These are phyloP conservation scores for Phytophthora aleatoria DNA, from an alignment of 352 stramenopile genomes.

Conservation along the genomic window DNA sequence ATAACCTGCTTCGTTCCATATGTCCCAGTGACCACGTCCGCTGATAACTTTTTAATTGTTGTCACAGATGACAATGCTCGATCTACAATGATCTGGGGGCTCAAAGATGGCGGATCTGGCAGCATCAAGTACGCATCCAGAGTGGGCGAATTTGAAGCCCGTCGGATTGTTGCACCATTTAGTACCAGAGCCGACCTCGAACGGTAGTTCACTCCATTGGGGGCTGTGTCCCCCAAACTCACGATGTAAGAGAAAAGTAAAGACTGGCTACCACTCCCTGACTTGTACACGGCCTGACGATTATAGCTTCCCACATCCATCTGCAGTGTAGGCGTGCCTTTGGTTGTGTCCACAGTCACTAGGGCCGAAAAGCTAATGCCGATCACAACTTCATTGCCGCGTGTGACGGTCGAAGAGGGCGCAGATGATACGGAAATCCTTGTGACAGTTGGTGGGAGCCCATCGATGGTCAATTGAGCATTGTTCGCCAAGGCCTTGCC, in stretches of 20 bases:
- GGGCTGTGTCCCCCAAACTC: slow-evolving; percentile 57
- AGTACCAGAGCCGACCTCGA: slow-evolving; percentile 51
- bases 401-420: slow-evolving; percentile 45
- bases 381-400: slow-evolving; percentile 52
- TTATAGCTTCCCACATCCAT: slow-evolving; percentile 67
- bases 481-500: slow-evolving; percentile 54
- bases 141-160: slow-evolving; percentile 48
- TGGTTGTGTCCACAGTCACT: slow-evolving; percentile 59
- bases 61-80: slow-evolving; percentile 46
- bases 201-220: slow-evolving; percentile 57
- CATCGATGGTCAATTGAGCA: slow-evolving; percentile 60
- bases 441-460: slow-evolving; percentile 48
- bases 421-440: slow-evolving; percentile 44
- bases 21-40: slow-evolving; percentile 50
- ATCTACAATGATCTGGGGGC: slow-evolving; percentile 56
- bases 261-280: slow-evolving; percentile 50
- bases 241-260: slow-evolving; percentile 75
- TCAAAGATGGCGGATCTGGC: slow-evolving; percentile 48
- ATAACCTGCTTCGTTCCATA: slow-evolving; percentile 83
- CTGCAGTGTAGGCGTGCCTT: slow-evolving; percentile 58
- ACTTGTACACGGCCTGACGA: slow-evolving; percentile 64
- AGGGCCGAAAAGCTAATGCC: slow-evolving; percentile 67
- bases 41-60: slow-evolving; percentile 47
- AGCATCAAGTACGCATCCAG: slow-evolving; percentile 67
- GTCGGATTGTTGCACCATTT: slow-evolving; percentile 67